Base-by-base conservation (phyloP, 192 early-diverging fungal species). In the Thamnidium elegans region DNA sequence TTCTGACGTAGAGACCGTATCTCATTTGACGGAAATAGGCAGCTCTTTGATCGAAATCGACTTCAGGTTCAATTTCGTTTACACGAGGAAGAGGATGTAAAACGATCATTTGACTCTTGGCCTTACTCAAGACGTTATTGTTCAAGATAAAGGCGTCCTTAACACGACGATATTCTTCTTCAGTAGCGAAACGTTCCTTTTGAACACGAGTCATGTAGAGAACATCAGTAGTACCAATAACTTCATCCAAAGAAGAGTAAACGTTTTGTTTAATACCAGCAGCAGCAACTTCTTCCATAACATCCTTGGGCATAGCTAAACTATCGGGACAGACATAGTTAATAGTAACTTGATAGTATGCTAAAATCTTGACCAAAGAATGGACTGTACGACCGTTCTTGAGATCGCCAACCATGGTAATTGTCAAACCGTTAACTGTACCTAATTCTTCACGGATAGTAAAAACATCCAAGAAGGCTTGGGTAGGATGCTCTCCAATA, bases 1-100 rank as follows among this genome's bases (percentile, higher is more conserved):
- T 99, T 53, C 97, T 86, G 13, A 97, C 95, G 81, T 90, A 98
- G 73, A 99, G 82, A 62, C 97, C 97, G 78, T 97, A 94, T 44
- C 86, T 82, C 97, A 99, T 97, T 77, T 99, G 97, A 58, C 95
- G 83, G 85, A 99, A 99, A 79, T 99, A 99, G 14, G 93, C 94
- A 19, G 97, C 94, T 26, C 97, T 84, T 70, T 89, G 92, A 76
- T 99, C 97, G 62, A 95, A 96, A 73, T 99, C 97, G 34, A 99
- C 95, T 72, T 99, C 95, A 42, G 91, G 92, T 52, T 93, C 92
- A 74, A 99, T 96, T 78, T 98, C 97, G 26, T 87, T 84, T 26
- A 97, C 87, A 69, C 96, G 85, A 7, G 96, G 96, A 69, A 98
- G 79, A 61, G 96, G 95, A 84, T 98, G 96, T 95, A 98, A 94